Base-by-base conservation (phyloP, 2,329 filamentous ascomycete species). In the Phialocephala sp. region DNA sequence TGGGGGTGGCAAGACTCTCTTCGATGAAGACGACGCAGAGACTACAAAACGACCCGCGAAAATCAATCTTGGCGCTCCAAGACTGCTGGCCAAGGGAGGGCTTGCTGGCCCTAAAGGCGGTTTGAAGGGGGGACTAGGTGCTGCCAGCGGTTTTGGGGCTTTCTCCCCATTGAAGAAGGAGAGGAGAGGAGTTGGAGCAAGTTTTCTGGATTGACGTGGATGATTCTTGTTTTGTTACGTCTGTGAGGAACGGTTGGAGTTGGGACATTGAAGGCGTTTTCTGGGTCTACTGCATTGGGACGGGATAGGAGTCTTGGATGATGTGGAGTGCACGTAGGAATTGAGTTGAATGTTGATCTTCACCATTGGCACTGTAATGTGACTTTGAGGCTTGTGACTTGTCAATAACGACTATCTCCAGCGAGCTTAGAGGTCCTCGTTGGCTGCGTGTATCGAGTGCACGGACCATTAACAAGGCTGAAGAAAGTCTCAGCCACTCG, bases 81-180 rank as follows among this genome's bases (percentile, higher is more conserved):
- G 73, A 45, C 66, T 74, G 32, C 47, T 78, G 36, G 71, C 72
- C 4, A 77, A 72, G 67, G 72, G 75, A 62, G 73, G 72, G 32
- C 68, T 74, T 45, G 66, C 66, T 45, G 72, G 72, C 37, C 68
- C 72, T 12, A 74, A 70, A 50, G 66, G 68, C 27, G 67, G 64
- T 15, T 32, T 73, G 37, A 70, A 65, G 37, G 67, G 66, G 41
- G 71, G 71, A 37, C 55, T 77, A 9, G 73, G 68, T 24, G 68
- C 69, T 52, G 70, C 71, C 59, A 73, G 66, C 73, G 84, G 79
- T 0, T 86, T 89, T 68, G 81, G 82, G 14, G 79, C 79, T 57
- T 93, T 93, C 75, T 93, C 90, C 20, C 91, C 91, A 8, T 78
- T 93, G 66, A 93, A 93, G 79, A 85, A 85, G 74, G 87, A 92